These are phyloP conservation scores for Scenedesmus sp. DNA, from an alignment of 163 green algal species.

Conservation along the genomic window DNA sequence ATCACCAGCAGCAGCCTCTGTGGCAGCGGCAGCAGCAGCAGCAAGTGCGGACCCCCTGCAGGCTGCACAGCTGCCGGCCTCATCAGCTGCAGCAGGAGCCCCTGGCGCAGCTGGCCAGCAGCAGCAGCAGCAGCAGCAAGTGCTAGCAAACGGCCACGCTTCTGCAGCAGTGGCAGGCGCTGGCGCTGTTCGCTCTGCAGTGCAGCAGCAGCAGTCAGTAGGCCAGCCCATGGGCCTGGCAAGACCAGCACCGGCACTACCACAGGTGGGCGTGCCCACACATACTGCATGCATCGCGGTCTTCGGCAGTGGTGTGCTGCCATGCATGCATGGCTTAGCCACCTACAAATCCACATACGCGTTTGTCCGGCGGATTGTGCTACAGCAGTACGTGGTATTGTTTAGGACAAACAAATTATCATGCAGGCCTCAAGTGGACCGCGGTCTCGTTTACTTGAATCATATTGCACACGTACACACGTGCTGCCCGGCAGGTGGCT, in stretches of 20 bases:
- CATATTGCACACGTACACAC: too few species aligned
- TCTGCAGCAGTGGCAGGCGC: not conserved
- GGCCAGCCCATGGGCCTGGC: not conserved
- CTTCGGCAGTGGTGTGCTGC: not conserved
- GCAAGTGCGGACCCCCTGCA: not conserved
- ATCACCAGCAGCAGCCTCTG: not conserved
- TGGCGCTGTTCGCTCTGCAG: not conserved
- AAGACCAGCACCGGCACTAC: not conserved
- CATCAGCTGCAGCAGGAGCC: not conserved
- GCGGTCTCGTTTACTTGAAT: too few species aligned
- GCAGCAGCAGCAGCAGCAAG: conserved; percentile 20
- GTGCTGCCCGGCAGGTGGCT: not conserved
- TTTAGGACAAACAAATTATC: too few species aligned
- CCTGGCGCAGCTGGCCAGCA: not conserved
- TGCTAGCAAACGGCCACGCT: conserved; percentile 1
- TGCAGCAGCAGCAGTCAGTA: not conserved
- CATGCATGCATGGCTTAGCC: not conserved
- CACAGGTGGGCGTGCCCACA: not conserved
- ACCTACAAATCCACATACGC: too few species aligned
- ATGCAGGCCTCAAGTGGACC: too few species aligned
- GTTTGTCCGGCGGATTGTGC: too few species aligned
- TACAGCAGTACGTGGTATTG: too few species aligned
- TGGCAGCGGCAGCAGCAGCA: not conserved
- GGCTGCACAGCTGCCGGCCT: not conserved
- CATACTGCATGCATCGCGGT: not conserved